These are phyloP conservation scores for Pseudoneurospora amorphoporcata DNA, from an alignment of 495 filamentous ascomycete species.

Conservation along the genomic window DNA sequence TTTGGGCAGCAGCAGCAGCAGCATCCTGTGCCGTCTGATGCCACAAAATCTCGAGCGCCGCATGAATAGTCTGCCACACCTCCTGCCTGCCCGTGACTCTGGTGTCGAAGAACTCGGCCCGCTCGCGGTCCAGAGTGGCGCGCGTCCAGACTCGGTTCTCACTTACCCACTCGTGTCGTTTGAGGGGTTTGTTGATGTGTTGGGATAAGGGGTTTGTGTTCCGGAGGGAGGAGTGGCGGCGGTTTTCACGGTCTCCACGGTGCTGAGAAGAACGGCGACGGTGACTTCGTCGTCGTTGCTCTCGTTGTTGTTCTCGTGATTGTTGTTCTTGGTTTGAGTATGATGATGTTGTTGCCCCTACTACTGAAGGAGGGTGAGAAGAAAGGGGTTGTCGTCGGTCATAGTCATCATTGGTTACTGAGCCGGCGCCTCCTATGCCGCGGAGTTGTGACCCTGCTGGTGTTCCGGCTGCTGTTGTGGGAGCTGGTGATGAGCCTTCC, in stretches of 20 bases:
- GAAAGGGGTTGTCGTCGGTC: constrained; percentile 12
- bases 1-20: constrained; percentile 16
- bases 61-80: constrained; percentile 64
- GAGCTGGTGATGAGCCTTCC: background rate
- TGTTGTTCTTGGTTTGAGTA: background rate
- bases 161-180: constrained; percentile 39
- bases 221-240: constrained; percentile 6
- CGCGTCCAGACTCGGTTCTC: constrained; percentile 36
- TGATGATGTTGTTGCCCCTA: background rate
- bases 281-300: background rate
- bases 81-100: constrained; percentile 65
- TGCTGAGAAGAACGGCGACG: background rate
- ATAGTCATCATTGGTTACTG: constrained; percentile 7
- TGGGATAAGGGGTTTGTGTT: constrained; percentile 20
- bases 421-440: background rate
- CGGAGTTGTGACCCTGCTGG: background rate
- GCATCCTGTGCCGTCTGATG: background rate
- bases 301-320: background rate
- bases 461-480: constrained; percentile 5
- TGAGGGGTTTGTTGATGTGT: constrained; percentile 41
- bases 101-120: constrained; percentile 72
- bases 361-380: background rate
- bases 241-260: constrained; percentile 1
- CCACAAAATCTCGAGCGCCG: constrained; percentile 56
- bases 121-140: constrained; percentile 32